Evolutionary conservation across 805 yeast genomes (phyloP).

Genomic region (Pichia phayaonensis): DNA sequence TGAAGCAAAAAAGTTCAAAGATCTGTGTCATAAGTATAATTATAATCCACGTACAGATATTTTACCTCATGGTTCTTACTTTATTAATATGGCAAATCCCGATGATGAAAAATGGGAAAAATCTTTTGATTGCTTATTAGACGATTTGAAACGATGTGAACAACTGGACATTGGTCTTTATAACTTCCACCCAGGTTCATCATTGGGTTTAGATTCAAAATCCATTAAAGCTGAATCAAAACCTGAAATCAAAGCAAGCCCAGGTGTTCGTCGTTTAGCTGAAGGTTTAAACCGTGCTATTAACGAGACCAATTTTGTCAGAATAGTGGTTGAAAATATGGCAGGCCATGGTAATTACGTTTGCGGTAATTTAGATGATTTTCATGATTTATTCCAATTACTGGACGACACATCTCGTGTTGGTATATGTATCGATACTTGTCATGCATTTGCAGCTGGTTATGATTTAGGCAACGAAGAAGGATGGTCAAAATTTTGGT

Average conservation of each 20-base stretch:
- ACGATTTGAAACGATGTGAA: conserved; percentile 85
- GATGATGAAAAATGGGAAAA: conserved; percentile 70
- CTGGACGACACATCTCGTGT: conserved; percentile 76
- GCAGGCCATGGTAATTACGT: conserved; percentile 93
- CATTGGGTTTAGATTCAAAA: conserved; percentile 58
- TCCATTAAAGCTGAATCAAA: conserved; percentile 34
- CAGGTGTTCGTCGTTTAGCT: conserved; percentile 47
- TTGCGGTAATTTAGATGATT: conserved; percentile 74
- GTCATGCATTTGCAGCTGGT: conserved; percentile 96
- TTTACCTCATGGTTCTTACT: conserved; percentile 91
- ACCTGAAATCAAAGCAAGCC: conserved; percentile 1
- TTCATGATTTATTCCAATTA: conserved; percentile 63
- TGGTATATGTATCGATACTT: conserved; percentile 96
- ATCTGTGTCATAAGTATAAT: conserved; percentile 51
- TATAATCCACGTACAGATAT: conserved; percentile 73
- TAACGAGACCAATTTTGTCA: conserved; percentile 65
- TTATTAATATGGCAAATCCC: conserved; percentile 89
- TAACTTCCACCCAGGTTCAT: conserved; percentile 92
- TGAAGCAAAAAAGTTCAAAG: conserved; percentile 60
- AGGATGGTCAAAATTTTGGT: conserved; percentile 62
- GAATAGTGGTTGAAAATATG: conserved; percentile 91
- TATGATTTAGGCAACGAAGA: conserved; percentile 68
- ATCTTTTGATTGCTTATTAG: conserved; percentile 71
- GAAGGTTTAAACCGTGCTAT: conserved; percentile 74
- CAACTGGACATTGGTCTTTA: conserved; percentile 74